Evolutionary conservation across 441 rosid genomes (phyloP), one percentile per base, ranked within the genome.

Genomic region (Mallotus repandus): DNA sequence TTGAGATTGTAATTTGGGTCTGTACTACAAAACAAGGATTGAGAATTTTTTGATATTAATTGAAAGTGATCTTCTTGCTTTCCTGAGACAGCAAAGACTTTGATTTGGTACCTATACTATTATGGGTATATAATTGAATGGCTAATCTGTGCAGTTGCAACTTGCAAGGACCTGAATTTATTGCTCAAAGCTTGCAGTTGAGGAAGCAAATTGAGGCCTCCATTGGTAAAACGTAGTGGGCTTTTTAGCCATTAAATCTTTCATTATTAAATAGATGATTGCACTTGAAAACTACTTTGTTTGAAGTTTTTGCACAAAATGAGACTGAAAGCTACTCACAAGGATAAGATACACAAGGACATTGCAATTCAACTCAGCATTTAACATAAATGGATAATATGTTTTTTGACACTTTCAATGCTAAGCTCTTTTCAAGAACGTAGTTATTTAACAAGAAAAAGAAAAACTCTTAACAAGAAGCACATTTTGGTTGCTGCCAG

Each of bases 1-100:
- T 41, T 70, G 15, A 43, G 52, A 35, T 16, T 63, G 15, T 58
- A 60, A 66, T 68, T 73, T 32, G 45, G 15, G n/a, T 29, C 58
- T 32, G 19, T 19, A 2, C 46, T 45, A 52, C 59, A 49, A 68
- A 76, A 49, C 46, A 29, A 63, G 62, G 43, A 14, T 35, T 57
- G 10, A 35, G 7, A 19, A 56, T 61, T 18, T 32, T 46, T 54
- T 54, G 63, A 38, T 38, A 1, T 56, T 69, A 16, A 21, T 71
- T 4, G 50, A 41, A 54, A 69, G 57, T 66, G n/a, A 16, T 14
- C 48, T 29, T 50, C 32, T 29, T 29, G 3, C 32, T 29, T 29
- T 50, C 8, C 13, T 54, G 56, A 61, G 35, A 64, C 12, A 5
- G 53, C 32, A 65, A 29, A 7, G 21, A 35, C 65, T 7, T 10